Evolutionary conservation across 2,329 filamentous ascomycete genomes (phyloP).

Genomic region (Gaeumannomyces tritici): DNA sequence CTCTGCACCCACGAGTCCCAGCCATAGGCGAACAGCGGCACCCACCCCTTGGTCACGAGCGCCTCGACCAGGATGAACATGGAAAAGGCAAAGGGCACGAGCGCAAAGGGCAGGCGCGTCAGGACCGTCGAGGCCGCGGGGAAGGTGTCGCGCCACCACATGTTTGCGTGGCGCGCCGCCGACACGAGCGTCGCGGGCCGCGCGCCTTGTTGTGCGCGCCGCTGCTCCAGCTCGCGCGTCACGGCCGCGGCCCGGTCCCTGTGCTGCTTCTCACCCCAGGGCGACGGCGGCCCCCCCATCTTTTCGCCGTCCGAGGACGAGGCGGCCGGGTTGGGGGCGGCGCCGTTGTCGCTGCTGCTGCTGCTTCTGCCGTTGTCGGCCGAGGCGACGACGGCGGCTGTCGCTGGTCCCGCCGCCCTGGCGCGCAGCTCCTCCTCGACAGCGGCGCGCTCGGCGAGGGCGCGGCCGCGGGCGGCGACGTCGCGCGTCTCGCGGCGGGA

Average conservation of each 20-base stretch:
- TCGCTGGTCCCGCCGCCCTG: too few relatives aligned
- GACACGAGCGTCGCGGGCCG: conserved; percentile 34
- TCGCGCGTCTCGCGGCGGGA: conserved; percentile 52
- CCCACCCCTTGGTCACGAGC: conserved; percentile 65
- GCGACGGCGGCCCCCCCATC: too few relatives aligned
- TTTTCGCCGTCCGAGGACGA: too few relatives aligned
- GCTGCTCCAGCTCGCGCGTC: not conserved
- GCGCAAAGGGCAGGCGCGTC: conserved; percentile 54
- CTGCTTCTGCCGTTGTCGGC: too few relatives aligned
- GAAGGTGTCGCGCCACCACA: conserved; percentile 61
- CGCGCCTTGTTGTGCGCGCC: too few relatives aligned
- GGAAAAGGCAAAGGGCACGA: conserved; percentile 61
- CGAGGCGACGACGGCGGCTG: too few relatives aligned
- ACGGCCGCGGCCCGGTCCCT: not conserved
- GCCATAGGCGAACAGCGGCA: conserved; percentile 61
- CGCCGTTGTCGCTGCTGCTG: too few relatives aligned
- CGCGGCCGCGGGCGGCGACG: conserved; percentile 44
- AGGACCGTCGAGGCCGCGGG: conserved; percentile 59
- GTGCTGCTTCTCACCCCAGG: too few relatives aligned
- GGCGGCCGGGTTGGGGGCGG: too few relatives aligned
- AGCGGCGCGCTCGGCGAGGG: too few relatives aligned
- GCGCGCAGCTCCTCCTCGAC: not conserved
- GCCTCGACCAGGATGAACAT: conserved; percentile 71
- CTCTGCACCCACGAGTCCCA: conserved; percentile 65
- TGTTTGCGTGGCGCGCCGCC: conserved; percentile 29